Evolutionary conservation across 2,329 filamentous ascomycete species (phyloP), one percentile per base, ranked within the genome.

Genomic region (Phaeophleospora eucalypticola): DNA sequence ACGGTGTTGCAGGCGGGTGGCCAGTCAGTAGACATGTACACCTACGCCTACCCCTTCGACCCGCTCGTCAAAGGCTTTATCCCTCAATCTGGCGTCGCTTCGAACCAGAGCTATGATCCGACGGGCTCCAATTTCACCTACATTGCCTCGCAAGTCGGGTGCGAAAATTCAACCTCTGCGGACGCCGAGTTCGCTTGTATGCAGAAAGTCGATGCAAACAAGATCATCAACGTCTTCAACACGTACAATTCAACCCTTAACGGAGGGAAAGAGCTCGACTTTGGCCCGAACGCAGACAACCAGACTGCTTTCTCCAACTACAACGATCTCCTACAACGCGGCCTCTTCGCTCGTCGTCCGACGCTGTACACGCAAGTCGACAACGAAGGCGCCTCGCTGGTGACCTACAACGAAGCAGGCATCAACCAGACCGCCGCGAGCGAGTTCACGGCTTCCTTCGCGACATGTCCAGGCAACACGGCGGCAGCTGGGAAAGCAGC

Each of bases 391-490:
- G 19, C 44, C 12, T 41, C 49, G 4, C 49, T 50, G n/a, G 35
- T 50, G 1, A 21, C 34, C n/a, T 52, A 48, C 36, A 42, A 43
- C 2, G 39, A 41, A 4, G 24, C n/a, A n/a, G 40, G 49, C 6
- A 37, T 46, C 20, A 50, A 48, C 10, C 51, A 53, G 29, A 50
- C 51, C n/a, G 45, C 41, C 7, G 48, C 46, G 3, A 41, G 45
- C 19, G 17, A n/a, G 1, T 19, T 34, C 4, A 51, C 48, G 1
- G 37, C 46, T 7, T 21, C 36, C 3, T 32, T 46, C 9, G 37
- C 41, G 16, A 51, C 41, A 3, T 78, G 75, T 29, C 71, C 74
- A 2, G 68, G 69, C 9, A 60, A 65, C 1, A 61, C 65, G 45
- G 68, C 72, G 18, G 70, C 67, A 3, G 47, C 54, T 2, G 66